These are phyloP conservation scores for Phoenix dactylifera DNA, from an alignment of 176 grass and related monocot genomes.

Conservation along the genomic window DNA sequence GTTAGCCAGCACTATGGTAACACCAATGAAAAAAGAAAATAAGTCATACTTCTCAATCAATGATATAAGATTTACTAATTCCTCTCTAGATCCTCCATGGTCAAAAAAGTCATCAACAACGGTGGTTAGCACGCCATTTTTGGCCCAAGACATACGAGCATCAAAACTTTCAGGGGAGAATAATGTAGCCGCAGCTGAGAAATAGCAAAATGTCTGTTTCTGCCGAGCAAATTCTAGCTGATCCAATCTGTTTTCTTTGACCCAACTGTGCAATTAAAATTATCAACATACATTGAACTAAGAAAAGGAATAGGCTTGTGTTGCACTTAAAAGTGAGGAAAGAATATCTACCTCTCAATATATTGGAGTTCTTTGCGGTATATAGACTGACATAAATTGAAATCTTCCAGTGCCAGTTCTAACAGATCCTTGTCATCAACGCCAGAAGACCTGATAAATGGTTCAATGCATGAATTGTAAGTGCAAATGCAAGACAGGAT, in stretches of 20 bases:
- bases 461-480: neutral
- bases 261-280: constrained; percentile 36
- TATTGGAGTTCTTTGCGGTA: constrained; percentile 48
- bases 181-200: constrained; percentile 54
- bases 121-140: constrained; percentile 58
- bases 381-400: constrained; percentile 35
- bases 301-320: no score
- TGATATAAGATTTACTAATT: constrained; percentile 40
- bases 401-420: constrained; percentile 36
- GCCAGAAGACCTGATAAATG: constrained; percentile 27
- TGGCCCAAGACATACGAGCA: constrained; percentile 48
- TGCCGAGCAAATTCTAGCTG: constrained; percentile 61
- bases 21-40: constrained; percentile 1
- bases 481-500: neutral
- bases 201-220: constrained; percentile 53
- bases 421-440: constrained; percentile 31
- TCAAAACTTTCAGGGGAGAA: constrained; percentile 43
- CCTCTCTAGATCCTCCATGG: constrained; percentile 58
- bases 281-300: no score
- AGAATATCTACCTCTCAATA: constrained; percentile 47
- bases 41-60: constrained; percentile 52
- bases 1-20: no score
- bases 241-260: constrained; percentile 47
- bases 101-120: constrained; percentile 80
- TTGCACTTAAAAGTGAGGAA: neutral